Evolutionary conservation across 805 yeast species (phyloP), one percentile per base, ranked within the genome.

Genomic region (Candida quercuum): DNA sequence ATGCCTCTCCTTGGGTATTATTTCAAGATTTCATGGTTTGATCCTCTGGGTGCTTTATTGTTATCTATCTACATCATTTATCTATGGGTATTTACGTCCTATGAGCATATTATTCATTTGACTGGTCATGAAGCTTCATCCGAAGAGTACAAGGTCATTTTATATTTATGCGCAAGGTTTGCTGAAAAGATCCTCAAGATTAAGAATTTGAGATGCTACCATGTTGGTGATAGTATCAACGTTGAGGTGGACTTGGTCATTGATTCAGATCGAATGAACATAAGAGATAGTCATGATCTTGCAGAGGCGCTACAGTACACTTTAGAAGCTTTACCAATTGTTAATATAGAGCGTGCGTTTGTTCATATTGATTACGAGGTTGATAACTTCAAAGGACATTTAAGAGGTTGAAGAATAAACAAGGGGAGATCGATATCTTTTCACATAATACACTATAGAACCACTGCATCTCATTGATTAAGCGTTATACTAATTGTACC

Each of bases 221-320:
- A 85, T 51, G 84, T 80, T 15, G 94, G 94, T 2, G 94, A 85
- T 57, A 66, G 78, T 27, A 62, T 82, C 33, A 80, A 77, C 50
- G 89, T 82, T 28, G 94, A 85, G 54, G 84, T 84, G 18, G 94
- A 84, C 49, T 59, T 85, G 28, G 76, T 83, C 5, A 69, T 76
- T 37, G 75, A 76, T 45, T 62, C 63, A 20, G 54, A 67, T 9
- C 59, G 79, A 45, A 29, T 29, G 32, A 55, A 67, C 3, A 61
- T 84, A 51, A 71, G 78, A 41, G 94, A 85, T 49, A 67, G 79
- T 37, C 94, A 85, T 56, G 94, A 85, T 54, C 66, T 85, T 25
- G 94, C 86, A 4, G 94, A 84, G 57, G 80, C 89, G 0, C 61
- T 85, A 32, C 94, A 85, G 58, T 85, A 83, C 51, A 84, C 93